Evolutionary conservation across 2,329 filamentous ascomycete genomes (phyloP), one percentile per base, ranked within the genome.

Genomic region (Ramularia collo-cygni): DNA sequence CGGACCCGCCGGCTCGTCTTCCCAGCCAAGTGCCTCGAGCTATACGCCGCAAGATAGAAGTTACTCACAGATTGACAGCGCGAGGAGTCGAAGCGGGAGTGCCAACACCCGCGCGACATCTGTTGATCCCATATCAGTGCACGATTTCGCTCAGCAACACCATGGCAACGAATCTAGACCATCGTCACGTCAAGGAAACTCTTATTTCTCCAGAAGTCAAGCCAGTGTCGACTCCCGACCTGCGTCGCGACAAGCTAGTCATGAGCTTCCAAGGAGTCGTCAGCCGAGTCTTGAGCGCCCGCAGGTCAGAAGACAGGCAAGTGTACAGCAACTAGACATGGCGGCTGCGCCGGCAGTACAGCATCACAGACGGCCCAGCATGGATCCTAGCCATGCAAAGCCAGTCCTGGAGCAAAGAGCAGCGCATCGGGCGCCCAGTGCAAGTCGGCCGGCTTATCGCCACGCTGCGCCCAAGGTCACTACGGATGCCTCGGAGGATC

Each of bases 401-500:
- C 46, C 50, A n/a, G 42, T 38, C 8, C 14, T 44, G 3, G 51
- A 57, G 24, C 45, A 50, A 17, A 49, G 62, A 66, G 59, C 27
- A 56, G 62, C 31, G 34, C 58, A 46, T 10, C 63, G 64, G 8
- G 62, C 57, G 43, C 60, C 64, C 7, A 67, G 63, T 27, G 38
- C 55, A 8, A 56, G 58, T 36, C 63, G 66, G 24, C 62, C 61
- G 38, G 63, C 66, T 35, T 68, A 72, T 37, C 72, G 75, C n/a
- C 69, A 73, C 40, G 53, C 50, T 19, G 43, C 55, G 8, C 46
- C 57, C 26, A 73, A 76, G 13, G 64, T 74, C 7, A 69, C 75
- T 36, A 59, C 85, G 33, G 77, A 81, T 13, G 75, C 81, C 1
- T 65, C 67, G 3, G 74, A 82, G 46, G 86, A 94, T 53, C 87